Conservation (phyloP, 176 grass and related monocot species). For the Leersia perrieri region DNA sequence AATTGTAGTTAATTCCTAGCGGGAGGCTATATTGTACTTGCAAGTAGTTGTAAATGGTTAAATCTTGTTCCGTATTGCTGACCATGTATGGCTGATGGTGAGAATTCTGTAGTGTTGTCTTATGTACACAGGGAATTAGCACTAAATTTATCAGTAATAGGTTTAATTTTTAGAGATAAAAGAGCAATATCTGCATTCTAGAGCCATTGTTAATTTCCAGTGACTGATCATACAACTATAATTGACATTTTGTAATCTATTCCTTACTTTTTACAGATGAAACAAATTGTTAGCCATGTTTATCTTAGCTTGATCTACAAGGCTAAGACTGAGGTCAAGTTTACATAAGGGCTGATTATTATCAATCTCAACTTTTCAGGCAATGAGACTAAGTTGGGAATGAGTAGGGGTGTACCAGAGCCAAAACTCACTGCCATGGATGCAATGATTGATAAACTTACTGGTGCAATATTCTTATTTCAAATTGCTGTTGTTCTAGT, state of each 20-base stretch:
- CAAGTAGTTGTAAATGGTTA: not conserved
- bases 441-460: slow-evolving; percentile 99
- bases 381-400: slow-evolving; percentile 97
- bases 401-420: slow-evolving; percentile 89
- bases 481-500: slow-evolving; percentile 91
- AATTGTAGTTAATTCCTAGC: not conserved
- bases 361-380: slow-evolving; percentile 52
- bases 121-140: no score
- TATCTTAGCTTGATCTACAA: slow-evolving; percentile 1
- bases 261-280: no score
- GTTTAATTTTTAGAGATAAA: not conserved
- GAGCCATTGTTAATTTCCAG: no score
- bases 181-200: no score
- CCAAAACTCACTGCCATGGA: slow-evolving; percentile 93
- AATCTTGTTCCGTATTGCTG: not conserved
- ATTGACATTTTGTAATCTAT: no score
- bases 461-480: slow-evolving; percentile 98
- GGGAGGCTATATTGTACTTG: not conserved
- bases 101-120: no score
- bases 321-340: not conserved
- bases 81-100: not conserved
- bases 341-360: slow-evolving; percentile 8
- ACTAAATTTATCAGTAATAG: not conserved
- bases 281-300: not conserved
- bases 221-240: no score